These are phyloP conservation scores for Oryza nivara DNA, from an alignment of 176 grass and related monocot species.

Conservation along the genomic window DNA sequence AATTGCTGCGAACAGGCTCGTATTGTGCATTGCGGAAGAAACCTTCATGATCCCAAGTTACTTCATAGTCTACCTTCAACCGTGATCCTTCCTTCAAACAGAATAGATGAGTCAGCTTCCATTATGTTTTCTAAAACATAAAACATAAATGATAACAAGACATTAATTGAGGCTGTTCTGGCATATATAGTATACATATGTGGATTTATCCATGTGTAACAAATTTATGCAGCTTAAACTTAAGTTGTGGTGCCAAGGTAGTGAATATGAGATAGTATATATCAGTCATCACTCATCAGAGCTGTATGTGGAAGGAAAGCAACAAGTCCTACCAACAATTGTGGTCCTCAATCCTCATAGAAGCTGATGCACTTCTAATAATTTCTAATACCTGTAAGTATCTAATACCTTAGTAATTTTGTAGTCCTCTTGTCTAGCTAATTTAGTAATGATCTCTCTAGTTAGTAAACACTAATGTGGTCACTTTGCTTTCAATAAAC, in stretches of 20 bases:
- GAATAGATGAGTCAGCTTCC: slow-evolving; percentile 33
- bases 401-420: slow-evolving; percentile 5
- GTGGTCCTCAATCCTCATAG: slow-evolving; percentile 3
- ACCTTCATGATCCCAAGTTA: slow-evolving; percentile 76
- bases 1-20: slow-evolving; percentile 39
- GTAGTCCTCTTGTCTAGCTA: neutral
- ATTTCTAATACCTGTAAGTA: neutral
- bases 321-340: neutral
- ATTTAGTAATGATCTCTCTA: neutral
- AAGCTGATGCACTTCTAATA: neutral
- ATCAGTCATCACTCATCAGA: neutral
- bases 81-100: slow-evolving; percentile 76
- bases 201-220: neutral
- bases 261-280: neutral
- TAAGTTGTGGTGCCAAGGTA: slow-evolving; percentile 3
- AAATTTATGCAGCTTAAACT: neutral
- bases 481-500: slow-evolving; percentile 22
- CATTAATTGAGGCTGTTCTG: neutral
- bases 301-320: slow-evolving; percentile 21
- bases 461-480: neutral
- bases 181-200: neutral
- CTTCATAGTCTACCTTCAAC: slow-evolving; percentile 93
- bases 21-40: slow-evolving; percentile 66
- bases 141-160: slow-evolving; percentile 25
- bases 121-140: slow-evolving; percentile 22